A percentile compares a stretch with the other conserved stretches of the same genome.
Evolutionary conservation across 345 rosid genomes (phyloP).

Genomic region (Dimocarpus longan): DNA sequence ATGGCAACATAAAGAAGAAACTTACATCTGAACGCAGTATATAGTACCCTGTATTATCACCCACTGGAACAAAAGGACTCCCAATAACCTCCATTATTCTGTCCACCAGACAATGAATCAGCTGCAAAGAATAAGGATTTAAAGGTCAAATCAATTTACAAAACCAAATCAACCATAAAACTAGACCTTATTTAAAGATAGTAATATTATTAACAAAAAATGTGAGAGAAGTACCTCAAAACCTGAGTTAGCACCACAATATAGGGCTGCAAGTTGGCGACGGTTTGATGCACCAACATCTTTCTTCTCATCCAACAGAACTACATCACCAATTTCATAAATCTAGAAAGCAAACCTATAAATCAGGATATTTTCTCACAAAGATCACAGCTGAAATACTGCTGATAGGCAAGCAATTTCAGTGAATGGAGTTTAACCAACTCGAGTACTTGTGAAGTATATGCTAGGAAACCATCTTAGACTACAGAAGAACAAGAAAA

Average conservation of each 20-base stretch:
- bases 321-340: conserved; percentile 81
- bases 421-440: background rate
- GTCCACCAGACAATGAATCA: conserved; percentile 86
- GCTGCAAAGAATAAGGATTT: conserved; percentile 43
- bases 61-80: conserved; percentile 57
- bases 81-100: conserved; percentile 90
- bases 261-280: conserved; percentile 71
- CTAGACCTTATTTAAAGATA: background rate
- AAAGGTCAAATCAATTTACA: background rate
- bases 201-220: background rate
- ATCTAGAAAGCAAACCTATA: conserved; percentile 48
- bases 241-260: conserved; percentile 92
- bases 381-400: background rate
- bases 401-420: background rate
- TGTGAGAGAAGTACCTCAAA: conserved; percentile 68
- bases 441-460: background rate
- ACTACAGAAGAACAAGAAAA: background rate
- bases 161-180: background rate
- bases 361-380: conserved; percentile 8
- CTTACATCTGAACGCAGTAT: conserved; percentile 69
- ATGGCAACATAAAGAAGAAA: conserved; percentile 2
- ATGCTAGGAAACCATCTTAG: background rate
- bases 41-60: conserved; percentile 61
- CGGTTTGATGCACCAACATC: conserved; percentile 84
- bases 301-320: conserved; percentile 57